A percentile compares a stretch with the other conserved stretches of the same genome.
phyloP scores from a whole-genome alignment of 768 basidiomycete genomes.

The Boletus sp. region DNA sequence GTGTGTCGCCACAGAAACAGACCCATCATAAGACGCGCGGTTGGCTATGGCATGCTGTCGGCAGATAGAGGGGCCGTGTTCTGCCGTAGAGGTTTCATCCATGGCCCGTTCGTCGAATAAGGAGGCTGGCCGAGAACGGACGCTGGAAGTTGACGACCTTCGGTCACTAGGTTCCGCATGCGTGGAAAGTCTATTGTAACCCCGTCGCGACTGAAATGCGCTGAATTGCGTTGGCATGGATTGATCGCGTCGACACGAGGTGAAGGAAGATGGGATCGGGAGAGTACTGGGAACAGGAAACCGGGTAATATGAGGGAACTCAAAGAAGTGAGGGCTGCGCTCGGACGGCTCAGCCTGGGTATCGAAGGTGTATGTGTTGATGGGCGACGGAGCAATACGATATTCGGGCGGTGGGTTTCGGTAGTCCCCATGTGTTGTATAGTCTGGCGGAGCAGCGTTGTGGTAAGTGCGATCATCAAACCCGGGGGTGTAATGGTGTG shows the following conservation, averaged over 20 bases:
- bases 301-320: slow-evolving; percentile 27
- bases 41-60: background rate
- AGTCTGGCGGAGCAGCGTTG: slow-evolving; percentile 13
- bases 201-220: slow-evolving; percentile 8
- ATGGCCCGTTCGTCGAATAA: slow-evolving; percentile 3
- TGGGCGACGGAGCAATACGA: slow-evolving; percentile 5
- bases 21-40: background rate
- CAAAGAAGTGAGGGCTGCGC: slow-evolving; percentile 24
- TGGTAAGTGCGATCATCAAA: slow-evolving; percentile 10
- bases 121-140: slow-evolving; percentile 11
- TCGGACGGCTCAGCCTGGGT: slow-evolving; percentile 12
- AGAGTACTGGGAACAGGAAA: slow-evolving; percentile 26
- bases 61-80: background rate
- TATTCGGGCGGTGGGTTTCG: slow-evolving; percentile 16
- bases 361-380: slow-evolving; percentile 11
- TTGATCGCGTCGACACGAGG: slow-evolving; percentile 5
- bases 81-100: slow-evolving; percentile 4
- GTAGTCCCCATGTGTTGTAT: slow-evolving; percentile 12
- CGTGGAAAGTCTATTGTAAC: slow-evolving; percentile 11
- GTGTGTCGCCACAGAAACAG: slow-evolving; percentile 5
- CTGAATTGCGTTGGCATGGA: slow-evolving; percentile 1
- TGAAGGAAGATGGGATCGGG: slow-evolving; percentile 7
- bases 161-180: slow-evolving; percentile 5
- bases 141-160: slow-evolving; percentile 10
- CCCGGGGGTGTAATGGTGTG: slow-evolving; percentile 1